Percentiles rank a stretch among this genome's conserved stretches.
phyloP scores from a whole-genome alignment of 768 basidiomycete species.

The Tylopilus sp. region DNA sequence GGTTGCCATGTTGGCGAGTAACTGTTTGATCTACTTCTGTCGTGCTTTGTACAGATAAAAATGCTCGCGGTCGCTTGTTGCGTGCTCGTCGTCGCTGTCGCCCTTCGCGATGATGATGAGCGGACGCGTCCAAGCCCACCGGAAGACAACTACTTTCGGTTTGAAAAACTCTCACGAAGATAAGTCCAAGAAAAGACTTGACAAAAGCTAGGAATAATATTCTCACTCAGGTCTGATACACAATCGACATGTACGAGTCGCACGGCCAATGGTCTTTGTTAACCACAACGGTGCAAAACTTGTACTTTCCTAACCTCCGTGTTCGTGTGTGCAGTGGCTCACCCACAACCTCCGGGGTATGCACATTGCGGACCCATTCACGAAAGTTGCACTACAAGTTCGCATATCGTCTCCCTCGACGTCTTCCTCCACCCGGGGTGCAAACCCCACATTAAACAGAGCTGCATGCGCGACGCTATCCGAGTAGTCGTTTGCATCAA shows the following conservation, averaged over 20 bases:
- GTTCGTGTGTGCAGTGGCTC: no score
- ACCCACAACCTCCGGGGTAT: no score
- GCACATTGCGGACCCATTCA: no score
- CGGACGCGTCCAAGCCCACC: conserved; percentile 20
- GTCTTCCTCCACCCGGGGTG: conserved; percentile 36
- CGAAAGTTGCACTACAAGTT: no score
- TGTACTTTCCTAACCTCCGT: no score
- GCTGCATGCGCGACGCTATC: conserved; percentile 54
- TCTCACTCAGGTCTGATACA: no score
- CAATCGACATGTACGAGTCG: no score
- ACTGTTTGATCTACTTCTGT: conserved; percentile 11
- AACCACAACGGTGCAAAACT: no score
- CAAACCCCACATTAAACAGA: conserved; percentile 40
- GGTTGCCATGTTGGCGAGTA: conserved; percentile 16
- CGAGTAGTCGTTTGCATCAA: no score
- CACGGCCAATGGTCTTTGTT: no score
- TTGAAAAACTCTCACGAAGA: conserved; percentile 20
- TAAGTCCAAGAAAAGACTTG: conserved; percentile 14
- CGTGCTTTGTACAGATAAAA: conserved; percentile 7
- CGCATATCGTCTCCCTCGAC: conserved; percentile 11
- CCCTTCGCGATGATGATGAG: conserved; percentile 23
- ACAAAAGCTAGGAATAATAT: conserved; percentile 1
- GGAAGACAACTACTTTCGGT: neutral
- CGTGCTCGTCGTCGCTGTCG: conserved; percentile 13
- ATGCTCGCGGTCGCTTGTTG: conserved; percentile 2